Conservation (phyloP, 805 yeast species). For the Zygosaccharomyces bailii region DNA sequence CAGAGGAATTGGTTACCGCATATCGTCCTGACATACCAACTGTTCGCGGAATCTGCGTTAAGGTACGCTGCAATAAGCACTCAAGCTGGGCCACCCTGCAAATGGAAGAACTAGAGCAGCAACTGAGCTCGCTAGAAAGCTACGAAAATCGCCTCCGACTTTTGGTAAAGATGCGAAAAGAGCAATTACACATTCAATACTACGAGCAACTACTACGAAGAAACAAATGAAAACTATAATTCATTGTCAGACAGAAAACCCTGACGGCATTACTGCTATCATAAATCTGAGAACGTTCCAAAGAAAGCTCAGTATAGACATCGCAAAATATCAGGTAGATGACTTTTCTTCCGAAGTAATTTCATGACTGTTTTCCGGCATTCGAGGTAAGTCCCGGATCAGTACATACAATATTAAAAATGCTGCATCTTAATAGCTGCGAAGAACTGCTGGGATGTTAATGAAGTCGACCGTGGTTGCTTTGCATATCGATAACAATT, state of each 20-base stretch:
- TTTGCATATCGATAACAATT: no score
- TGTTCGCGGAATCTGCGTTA: conserved; percentile 27
- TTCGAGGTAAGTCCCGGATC: no score
- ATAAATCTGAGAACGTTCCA: no score
- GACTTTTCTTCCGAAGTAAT: no score
- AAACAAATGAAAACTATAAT: conserved; percentile 1
- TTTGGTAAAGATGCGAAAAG: conserved; percentile 27
- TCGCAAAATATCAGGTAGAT: no score
- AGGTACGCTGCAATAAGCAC: conserved; percentile 29
- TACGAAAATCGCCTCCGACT: conserved; percentile 24
- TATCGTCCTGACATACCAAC: conserved; percentile 11
- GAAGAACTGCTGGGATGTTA: no score
- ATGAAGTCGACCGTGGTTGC: no score
- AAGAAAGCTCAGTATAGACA: no score
- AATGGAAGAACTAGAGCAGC: conserved; percentile 23
- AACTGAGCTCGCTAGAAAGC: conserved; percentile 25
- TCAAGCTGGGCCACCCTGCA: conserved; percentile 31
- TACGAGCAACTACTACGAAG: conserved; percentile 22
- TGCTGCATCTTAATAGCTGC: no score
- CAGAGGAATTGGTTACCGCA: conserved; percentile 19
- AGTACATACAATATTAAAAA: no score
- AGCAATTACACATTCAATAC: conserved; percentile 29
- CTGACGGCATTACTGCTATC: no score
- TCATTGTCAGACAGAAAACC: not conserved
- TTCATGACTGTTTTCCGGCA: no score